These are phyloP conservation scores for Nymphaea colorata DNA, from an alignment of 164 flowering plant species.

Conservation along the genomic window DNA sequence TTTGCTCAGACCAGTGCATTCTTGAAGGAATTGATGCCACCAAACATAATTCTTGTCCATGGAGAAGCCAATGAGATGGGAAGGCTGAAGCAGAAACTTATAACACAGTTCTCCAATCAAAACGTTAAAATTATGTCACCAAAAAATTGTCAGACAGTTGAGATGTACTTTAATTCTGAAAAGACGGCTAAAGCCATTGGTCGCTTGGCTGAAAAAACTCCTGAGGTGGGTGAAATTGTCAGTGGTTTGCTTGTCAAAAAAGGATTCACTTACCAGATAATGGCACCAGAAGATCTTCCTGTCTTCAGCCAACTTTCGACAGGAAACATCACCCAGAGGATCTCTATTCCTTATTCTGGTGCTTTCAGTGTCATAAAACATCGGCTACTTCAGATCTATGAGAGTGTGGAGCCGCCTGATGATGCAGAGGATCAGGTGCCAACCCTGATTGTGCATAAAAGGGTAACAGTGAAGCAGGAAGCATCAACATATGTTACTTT, in stretches of 20 bases:
- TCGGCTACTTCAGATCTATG: slow-evolving; percentile 74
- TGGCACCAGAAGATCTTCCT: slow-evolving; percentile 94
- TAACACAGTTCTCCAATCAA: slow-evolving; percentile 54
- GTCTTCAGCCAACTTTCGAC: slow-evolving; percentile 74
- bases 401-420: slow-evolving; percentile 59
- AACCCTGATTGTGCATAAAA: slow-evolving; percentile 54
- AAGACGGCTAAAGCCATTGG: slow-evolving; percentile 95
- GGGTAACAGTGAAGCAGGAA: slow-evolving; percentile 81
- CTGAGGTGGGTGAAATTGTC: slow-evolving; percentile 68
- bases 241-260: slow-evolving; percentile 88
- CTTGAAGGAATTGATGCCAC: slow-evolving; percentile 84
- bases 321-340: neutral
- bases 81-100: slow-evolving; percentile 82
- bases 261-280: slow-evolving; percentile 90
- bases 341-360: slow-evolving; percentile 35
- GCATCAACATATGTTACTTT: slow-evolving; percentile 70
- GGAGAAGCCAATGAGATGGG: slow-evolving; percentile 96
- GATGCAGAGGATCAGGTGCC: slow-evolving; percentile 51
- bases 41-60: slow-evolving; percentile 89
- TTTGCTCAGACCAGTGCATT: slow-evolving; percentile 84
- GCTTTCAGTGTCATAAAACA: slow-evolving; percentile 70
- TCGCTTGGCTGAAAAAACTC: slow-evolving; percentile 71
- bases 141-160: slow-evolving; percentile 92
- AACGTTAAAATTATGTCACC: slow-evolving; percentile 76
- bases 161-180: slow-evolving; percentile 86